Conservation (phyloP, 495 filamentous ascomycete genomes). For the Aspergillus bertholletiae region DNA sequence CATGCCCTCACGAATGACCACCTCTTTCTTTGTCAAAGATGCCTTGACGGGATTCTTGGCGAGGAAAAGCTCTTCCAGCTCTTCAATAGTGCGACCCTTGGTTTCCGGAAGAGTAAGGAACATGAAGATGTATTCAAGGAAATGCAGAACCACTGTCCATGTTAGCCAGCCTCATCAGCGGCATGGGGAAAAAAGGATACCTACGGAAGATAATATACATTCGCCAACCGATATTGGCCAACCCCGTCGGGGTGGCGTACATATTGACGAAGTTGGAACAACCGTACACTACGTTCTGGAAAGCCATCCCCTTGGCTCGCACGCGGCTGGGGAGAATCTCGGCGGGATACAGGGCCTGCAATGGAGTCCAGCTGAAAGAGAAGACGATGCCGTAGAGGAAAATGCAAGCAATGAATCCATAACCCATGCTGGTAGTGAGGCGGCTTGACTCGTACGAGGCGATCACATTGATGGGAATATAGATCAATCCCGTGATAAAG, state of each 20-base stretch:
- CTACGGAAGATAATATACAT: slow-evolving; percentile 61
- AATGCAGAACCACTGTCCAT: slow-evolving; percentile 41
- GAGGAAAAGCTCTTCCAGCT: slow-evolving; percentile 11
- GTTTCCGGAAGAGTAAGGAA: slow-evolving; percentile 64
- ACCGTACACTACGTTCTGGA: slow-evolving; percentile 47
- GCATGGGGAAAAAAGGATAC: neutral
- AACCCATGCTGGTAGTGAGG: slow-evolving; percentile 55
- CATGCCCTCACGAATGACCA: neutral
- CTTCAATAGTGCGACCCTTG: slow-evolving; percentile 14
- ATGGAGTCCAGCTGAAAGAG: slow-evolving; percentile 59
- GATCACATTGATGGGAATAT: slow-evolving; percentile 48
- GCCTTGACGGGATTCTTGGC: slow-evolving; percentile 1
- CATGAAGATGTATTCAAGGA: slow-evolving; percentile 45
- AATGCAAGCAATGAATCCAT: slow-evolving; percentile 57
- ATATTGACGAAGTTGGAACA: slow-evolving; percentile 53
- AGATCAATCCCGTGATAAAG: slow-evolving; percentile 43
- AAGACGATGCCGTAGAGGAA: slow-evolving; percentile 64
- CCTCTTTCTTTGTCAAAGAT: slow-evolving; percentile 3
- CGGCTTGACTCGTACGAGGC: slow-evolving; percentile 36
- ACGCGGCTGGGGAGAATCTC: slow-evolving; percentile 57
- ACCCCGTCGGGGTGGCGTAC: slow-evolving; percentile 50
- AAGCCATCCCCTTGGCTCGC: slow-evolving; percentile 63
- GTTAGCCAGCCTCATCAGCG: neutral
- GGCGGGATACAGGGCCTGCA: slow-evolving; percentile 65
- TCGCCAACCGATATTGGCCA: slow-evolving; percentile 54